Base-by-base conservation (phyloP, 345 rosid genomes). In the Lepidium aucheri region DNA sequence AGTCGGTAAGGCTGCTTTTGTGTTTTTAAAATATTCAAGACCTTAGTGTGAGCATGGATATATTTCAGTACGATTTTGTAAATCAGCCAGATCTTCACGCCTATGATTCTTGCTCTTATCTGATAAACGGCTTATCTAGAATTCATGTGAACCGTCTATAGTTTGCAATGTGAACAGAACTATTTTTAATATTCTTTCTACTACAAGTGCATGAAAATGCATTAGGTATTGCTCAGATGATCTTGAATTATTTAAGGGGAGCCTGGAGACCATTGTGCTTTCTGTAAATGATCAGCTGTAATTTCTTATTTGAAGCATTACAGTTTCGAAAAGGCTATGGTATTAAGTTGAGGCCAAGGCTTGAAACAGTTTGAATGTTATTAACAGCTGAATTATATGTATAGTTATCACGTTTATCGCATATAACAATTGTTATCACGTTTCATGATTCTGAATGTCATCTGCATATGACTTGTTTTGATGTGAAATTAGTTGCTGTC, bases 1-100 rank as follows among this genome's bases (percentile, higher is more conserved):
- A 77, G 98, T 87, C 79, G 98, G 97, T 93, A 90, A 93, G 98
- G 86, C 81, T 85, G 92, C 90, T 92, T 83, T 59, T 71, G 79
- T 80, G 86, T 79, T 84, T 89, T 76, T 59, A 74, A 75, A 79
- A 66, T 71, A 28, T 76, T 62, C 81, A 72, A 63, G 76, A 73
- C 80, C 79, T 57, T 81, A 69, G 80, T 83, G 79, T 80, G 53
- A 82, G 86, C 76, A 72, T 82, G 86, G 72, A 83, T 83, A 67
- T 78, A 58, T 70, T 70, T 40, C 80, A 65, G 64, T 74, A 77
- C 72, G 74, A 53, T 39, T 20, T 46, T 9, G 22, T 7, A 64
- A 46, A 64, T 50, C 16, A 38, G 60, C 3, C 35, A 34, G 12
- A 51, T 24, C 12, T 50, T 36, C 22, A 9, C 4, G 10, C 60